Evolutionary conservation across 208 protist species (phyloP).

Genomic region (Kentomonas sorsogonicus): DNA sequence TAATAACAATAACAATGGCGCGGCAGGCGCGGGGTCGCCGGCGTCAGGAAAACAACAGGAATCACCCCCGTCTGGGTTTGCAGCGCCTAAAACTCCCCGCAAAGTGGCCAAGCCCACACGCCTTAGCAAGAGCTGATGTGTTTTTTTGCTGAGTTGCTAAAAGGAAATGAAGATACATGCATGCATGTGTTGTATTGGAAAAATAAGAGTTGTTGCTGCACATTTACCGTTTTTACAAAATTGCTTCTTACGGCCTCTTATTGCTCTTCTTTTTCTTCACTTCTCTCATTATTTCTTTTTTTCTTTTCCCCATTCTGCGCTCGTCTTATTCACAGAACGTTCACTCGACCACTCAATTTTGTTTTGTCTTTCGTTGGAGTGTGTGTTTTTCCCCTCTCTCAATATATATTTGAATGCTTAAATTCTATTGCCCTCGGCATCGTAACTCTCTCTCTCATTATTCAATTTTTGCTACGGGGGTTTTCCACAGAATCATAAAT

Average conservation of each 20-base stretch:
- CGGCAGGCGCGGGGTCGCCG: neutral
- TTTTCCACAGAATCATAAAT: no score
- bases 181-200: no score
- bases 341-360: no score
- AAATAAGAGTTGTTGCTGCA: neutral
- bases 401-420: no score
- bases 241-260: neutral
- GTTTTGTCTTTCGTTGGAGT: no score
- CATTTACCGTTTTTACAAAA: conserved; percentile 1
- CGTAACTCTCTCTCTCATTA: no score
- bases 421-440: no score
- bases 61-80: neutral
- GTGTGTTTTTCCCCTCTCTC: no score
- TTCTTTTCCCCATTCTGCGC: no score
- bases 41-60: neutral
- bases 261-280: conserved; percentile 4
- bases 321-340: no score
- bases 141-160: conserved; percentile 4
- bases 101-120: neutral
- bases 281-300: conserved; percentile 2
- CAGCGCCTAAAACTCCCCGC: neutral
- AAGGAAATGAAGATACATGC: neutral
- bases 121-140: neutral
- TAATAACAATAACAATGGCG: neutral
- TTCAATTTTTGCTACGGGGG: no score